A percentile compares a stretch with the other conserved stretches of the same genome.
phyloP scores from a whole-genome alignment of 306 rosid species.

The Senna tora region DNA sequence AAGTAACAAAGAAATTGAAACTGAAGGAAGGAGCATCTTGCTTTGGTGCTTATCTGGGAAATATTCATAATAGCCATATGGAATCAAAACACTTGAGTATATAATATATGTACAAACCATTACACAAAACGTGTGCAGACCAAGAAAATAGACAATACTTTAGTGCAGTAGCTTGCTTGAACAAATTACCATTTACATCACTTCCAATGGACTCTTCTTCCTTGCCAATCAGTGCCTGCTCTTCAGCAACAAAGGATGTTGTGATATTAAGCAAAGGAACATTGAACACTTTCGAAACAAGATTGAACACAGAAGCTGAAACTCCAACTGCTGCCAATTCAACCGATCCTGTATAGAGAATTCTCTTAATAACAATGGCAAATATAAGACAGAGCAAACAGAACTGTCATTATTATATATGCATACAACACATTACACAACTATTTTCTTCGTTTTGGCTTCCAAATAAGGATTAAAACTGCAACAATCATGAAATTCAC shows the following conservation, averaged over 20 bases:
- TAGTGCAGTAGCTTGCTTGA: conserved; percentile 1
- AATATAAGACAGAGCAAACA: conserved; percentile 29
- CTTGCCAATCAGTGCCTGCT: conserved; percentile 59
- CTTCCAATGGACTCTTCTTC: conserved; percentile 35
- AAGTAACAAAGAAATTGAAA: conserved; percentile 78
- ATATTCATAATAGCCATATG: conserved; percentile 42
- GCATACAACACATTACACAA: too few species aligned
- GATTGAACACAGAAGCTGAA: conserved; percentile 81
- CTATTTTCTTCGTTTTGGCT: background rate
- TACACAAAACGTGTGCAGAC: background rate
- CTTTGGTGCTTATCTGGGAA: conserved; percentile 42
- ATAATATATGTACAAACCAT: conserved; percentile 30
- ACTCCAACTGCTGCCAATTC: conserved; percentile 97
- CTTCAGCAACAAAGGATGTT: conserved; percentile 96
- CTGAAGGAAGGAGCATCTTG: conserved; percentile 76
- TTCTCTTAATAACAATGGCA: conserved; percentile 17
- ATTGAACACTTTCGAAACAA: conserved; percentile 84
- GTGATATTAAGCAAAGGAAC: conserved; percentile 82
- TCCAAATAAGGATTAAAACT: conserved; percentile 15
- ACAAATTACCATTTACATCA: conserved; percentile 48
- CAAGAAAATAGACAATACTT: conserved; percentile 16
- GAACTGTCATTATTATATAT: conserved; percentile 16
- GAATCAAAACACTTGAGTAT: conserved; percentile 20
- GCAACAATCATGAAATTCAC: conserved; percentile 29
- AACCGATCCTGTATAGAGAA: conserved; percentile 65